phyloP scores from a whole-genome alignment of 140 eudicot genomes.

The Ambrosia hybrid region DNA sequence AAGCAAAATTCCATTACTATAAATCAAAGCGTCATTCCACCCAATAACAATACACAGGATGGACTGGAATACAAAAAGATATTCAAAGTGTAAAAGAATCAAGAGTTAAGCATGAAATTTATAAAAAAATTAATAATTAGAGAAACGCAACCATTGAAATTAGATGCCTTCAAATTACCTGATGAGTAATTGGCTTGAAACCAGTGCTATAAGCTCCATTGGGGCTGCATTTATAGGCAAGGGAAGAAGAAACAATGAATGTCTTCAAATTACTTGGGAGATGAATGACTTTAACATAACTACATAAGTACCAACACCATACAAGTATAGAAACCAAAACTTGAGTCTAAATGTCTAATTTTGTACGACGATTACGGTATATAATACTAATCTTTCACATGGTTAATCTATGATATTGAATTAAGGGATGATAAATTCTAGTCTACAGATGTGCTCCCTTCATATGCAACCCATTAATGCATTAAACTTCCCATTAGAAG shows the following conservation, averaged over 20 bases:
- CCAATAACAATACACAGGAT: not conserved
- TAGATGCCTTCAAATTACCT: conserved; percentile 67
- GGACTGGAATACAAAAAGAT: not conserved
- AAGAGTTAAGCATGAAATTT: not conserved
- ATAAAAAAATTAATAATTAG: conserved; percentile 4
- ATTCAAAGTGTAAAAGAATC: not conserved
- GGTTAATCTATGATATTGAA: not conserved
- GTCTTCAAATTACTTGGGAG: not conserved
- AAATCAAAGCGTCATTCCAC: not conserved
- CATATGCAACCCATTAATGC: not conserved
- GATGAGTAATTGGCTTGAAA: conserved; percentile 89
- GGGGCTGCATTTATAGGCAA: conserved; percentile 55
- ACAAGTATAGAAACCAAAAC: not conserved
- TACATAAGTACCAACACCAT: not conserved
- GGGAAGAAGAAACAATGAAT: conserved; percentile 10
- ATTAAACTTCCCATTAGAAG: conserved; percentile 1
- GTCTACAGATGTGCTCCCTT: too few relatives aligned
- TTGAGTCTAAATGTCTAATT: not conserved
- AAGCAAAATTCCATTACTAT: conserved; percentile 7
- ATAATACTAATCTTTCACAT: not conserved
- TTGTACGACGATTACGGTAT: not conserved
- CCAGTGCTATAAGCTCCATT: conserved; percentile 98
- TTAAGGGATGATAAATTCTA: too few relatives aligned
- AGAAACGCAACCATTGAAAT: conserved; percentile 16
- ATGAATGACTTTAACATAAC: not conserved